Evolutionary conservation across 2,329 filamentous ascomycete species (phyloP), one percentile per base, ranked within the genome.

Genomic region (Achaetomium macrosporum): DNA sequence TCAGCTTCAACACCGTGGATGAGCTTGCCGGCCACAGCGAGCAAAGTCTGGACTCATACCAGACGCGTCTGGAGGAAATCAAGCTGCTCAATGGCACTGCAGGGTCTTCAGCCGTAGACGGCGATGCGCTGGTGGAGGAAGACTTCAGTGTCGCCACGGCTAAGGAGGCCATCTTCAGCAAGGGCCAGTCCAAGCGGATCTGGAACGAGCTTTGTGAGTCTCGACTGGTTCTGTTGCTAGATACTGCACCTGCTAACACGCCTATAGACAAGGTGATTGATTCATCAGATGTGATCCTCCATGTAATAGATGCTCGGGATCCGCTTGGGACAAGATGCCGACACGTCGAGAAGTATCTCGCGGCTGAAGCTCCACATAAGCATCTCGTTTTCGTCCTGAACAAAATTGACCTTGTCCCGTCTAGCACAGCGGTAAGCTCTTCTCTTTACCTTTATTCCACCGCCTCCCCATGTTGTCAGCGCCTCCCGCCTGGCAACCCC

Each of bases 201-300:
- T 96, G 90, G 91, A 97, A 97, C 72, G 92, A 99, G 68, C 74
- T 97, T 8, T 84, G 61, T 72, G 66, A 54, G 68, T 63, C 25
- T 19, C 19, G 12, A 8, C n/a, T 29, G 9, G 30, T 17, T 13
- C 7, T 30, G 19, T 35, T 40, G n/a, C 29, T 2, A 2, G 42
- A 13, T 2, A 17, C 7, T 7, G 25, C 7, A 10, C 6, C 29
- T 17, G 15, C 59, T 62, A 57, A 63, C 50, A 16, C 16, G n/a
- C 2, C 30, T 35, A 37, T 41, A 87, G 58, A 93, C 77, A 95
- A 95, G 72, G 90, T 93, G 64, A 93, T 96, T 57, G 92, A 96
- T 71, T 95, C 90, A 3, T 93, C 88, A 10, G 93, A 99, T 70
- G 92, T 99, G 35, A 83, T 99, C 42, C 86, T 99, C n/a, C 93